phyloP scores from a whole-genome alignment of 2,329 filamentous ascomycete species.

The Arthroderma sp. region DNA sequence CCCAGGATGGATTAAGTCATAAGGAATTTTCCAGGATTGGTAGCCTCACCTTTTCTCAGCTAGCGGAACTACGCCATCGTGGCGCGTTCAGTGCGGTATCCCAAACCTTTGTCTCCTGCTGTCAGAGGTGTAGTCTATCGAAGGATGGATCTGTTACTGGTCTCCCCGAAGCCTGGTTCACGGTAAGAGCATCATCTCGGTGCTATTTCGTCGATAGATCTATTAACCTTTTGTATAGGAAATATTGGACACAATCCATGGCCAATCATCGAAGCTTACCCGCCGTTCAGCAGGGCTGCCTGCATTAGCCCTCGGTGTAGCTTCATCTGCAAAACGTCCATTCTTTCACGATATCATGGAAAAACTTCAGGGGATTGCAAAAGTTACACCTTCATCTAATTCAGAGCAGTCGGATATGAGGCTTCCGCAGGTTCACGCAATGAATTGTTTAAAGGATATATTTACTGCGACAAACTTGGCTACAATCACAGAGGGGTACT shows the following conservation, averaged over 20 bases:
- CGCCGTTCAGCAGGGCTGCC: constrained; percentile 86
- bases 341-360: constrained; percentile 32
- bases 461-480: constrained; percentile 73
- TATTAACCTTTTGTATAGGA: constrained; percentile 18
- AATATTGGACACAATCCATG: constrained; percentile 57
- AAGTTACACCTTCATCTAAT: constrained; percentile 22
- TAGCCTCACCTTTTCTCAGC: constrained; percentile 64
- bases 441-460: constrained; percentile 86
- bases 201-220: constrained; percentile 7
- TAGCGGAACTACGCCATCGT: constrained; percentile 72
- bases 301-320: constrained; percentile 68
- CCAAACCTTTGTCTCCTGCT: constrained; percentile 73
- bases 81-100: constrained; percentile 91
- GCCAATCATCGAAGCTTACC: constrained; percentile 67
- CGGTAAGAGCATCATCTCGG: constrained; percentile 35
- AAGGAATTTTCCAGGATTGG: constrained; percentile 56
- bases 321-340: constrained; percentile 46
- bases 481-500: constrained; percentile 58
- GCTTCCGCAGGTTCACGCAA: constrained; percentile 81
- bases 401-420: constrained; percentile 37
- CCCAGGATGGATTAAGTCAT: constrained; percentile 38
- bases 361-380: constrained; percentile 31
- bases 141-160: constrained; percentile 31
- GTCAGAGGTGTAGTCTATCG: constrained; percentile 50
- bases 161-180: constrained; percentile 59